Percentiles rank a stretch among this genome's conserved stretches.
Conservation (phyloP, 768 basidiomycete genomes). For the Rhodotorula taiwanensis region DNA sequence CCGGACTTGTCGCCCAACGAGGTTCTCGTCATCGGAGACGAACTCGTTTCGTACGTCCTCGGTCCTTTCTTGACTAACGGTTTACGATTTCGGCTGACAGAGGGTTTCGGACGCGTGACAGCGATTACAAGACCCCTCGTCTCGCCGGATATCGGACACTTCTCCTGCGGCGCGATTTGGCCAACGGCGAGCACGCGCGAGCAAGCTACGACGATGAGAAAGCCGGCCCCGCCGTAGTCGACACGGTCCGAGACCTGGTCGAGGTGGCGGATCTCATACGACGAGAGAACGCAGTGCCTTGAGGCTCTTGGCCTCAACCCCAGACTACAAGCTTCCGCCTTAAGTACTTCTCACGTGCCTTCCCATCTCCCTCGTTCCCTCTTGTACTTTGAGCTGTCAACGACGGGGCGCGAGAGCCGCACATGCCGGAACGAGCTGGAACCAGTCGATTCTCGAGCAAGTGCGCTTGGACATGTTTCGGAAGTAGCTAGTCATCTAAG, state of each 20-base stretch:
- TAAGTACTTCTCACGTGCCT: too few relatives aligned
- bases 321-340: too few relatives aligned
- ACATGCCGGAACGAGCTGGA: too few relatives aligned
- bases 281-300: not conserved
- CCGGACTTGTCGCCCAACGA: not conserved
- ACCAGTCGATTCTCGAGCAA: too few relatives aligned
- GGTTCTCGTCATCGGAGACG: slow-evolving; percentile 29
- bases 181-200: not conserved
- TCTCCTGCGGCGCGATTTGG: not conserved
- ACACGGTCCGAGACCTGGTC: not conserved
- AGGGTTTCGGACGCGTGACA: too few relatives aligned
- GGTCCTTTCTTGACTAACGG: too few relatives aligned
- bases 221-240: not conserved
- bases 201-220: slow-evolving; percentile 17
- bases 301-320: not conserved
- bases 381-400: too few relatives aligned
- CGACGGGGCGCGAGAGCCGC: too few relatives aligned
- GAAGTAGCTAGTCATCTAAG: too few relatives aligned
- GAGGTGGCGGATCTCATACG: slow-evolving; percentile 6
- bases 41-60: slow-evolving; percentile 16
- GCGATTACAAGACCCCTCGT: slow-evolving; percentile 17
- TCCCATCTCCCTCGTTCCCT: too few relatives aligned
- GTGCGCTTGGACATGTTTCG: too few relatives aligned
- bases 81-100: too few relatives aligned
- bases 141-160: slow-evolving; percentile 5